Evolutionary conservation across 495 filamentous ascomycete genomes (phyloP).

Genomic region (Hypoxylon intermedium): DNA sequence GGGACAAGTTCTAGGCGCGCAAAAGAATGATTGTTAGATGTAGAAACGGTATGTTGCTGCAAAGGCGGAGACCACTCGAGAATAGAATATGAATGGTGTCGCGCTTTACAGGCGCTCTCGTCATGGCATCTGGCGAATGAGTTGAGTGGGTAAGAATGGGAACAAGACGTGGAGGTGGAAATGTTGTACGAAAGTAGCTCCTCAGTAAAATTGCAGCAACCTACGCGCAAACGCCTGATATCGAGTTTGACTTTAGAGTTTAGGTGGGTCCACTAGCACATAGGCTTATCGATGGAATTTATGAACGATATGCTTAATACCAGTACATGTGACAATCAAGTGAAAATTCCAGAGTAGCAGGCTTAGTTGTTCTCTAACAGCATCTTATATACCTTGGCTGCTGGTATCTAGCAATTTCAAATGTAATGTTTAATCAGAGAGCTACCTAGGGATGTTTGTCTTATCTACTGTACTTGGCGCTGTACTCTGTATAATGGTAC

Average conservation of each 20-base stretch:
- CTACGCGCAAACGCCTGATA: conserved; percentile 32
- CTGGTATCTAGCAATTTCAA: no score
- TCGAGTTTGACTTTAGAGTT: conserved; percentile 24
- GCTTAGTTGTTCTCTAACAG: no score
- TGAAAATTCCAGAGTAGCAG: no score
- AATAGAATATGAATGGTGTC: conserved; percentile 18
- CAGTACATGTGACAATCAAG: not conserved
- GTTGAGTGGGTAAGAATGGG: not conserved
- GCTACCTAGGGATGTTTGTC: no score
- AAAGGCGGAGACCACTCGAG: conserved; percentile 6
- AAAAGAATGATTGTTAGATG: not conserved
- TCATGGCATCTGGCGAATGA: conserved; percentile 12
- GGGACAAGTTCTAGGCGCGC: not conserved
- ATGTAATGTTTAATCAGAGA: no score
- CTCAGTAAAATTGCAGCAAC: conserved; percentile 23
- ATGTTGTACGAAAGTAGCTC: conserved; percentile 3
- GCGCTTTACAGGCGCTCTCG: conserved; percentile 3
- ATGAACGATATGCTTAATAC: not conserved
- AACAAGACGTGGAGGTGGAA: not conserved
- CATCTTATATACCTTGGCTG: no score
- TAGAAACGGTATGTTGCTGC: not conserved
- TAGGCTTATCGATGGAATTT: not conserved
- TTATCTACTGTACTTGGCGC: no score
- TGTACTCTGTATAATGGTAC: no score
- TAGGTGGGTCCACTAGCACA: conserved; percentile 10